Evolutionary conservation across 2,329 filamentous ascomycete species (phyloP).

Genomic region (Cladosporium sp.): DNA sequence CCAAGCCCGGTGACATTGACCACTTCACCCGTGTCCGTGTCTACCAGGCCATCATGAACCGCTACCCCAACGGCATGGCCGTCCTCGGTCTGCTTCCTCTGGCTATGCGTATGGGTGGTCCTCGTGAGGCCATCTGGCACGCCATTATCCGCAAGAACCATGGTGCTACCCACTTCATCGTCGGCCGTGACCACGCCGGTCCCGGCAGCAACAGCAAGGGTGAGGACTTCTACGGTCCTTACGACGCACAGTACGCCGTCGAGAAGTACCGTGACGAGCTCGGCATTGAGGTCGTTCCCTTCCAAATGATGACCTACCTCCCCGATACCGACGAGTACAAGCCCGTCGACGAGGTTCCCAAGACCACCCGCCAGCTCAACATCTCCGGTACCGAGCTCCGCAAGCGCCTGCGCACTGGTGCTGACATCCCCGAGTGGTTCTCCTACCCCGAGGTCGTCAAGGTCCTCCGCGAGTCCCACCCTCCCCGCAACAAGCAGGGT

Average conservation of each 20-base stretch:
- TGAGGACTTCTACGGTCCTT: slow-evolving; percentile 95
- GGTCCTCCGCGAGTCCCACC: slow-evolving; percentile 95
- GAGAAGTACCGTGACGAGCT: slow-evolving; percentile 97
- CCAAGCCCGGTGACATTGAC: slow-evolving; percentile 98
- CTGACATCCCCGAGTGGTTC: slow-evolving; percentile 98
- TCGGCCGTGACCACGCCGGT: slow-evolving; percentile 96
- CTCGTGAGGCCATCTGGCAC: slow-evolving; percentile 98
- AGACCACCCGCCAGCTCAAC: slow-evolving; percentile 73
- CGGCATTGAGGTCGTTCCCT: slow-evolving; percentile 97
- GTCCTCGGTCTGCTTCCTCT: slow-evolving; percentile 91
- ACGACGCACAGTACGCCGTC: slow-evolving; percentile 93
- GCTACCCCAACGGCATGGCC: slow-evolving; percentile 99
- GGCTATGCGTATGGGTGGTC: slow-evolving; percentile 99
- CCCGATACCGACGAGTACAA: slow-evolving; percentile 96
- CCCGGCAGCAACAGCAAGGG: slow-evolving; percentile 98
- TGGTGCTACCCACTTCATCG: slow-evolving; percentile 98
- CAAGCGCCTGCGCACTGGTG: slow-evolving; percentile 83
- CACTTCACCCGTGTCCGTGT: slow-evolving; percentile 99
- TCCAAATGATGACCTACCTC: slow-evolving; percentile 99
- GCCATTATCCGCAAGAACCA: slow-evolving; percentile 99
- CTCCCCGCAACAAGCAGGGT: slow-evolving; percentile 84
- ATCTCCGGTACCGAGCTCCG: slow-evolving; percentile 75
- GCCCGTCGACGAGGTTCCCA: slow-evolving; percentile 84
- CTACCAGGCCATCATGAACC: slow-evolving; percentile 93
- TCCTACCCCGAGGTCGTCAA: slow-evolving; percentile 98